Conservation (phyloP, 768 basidiomycete genomes). For the Pleurotus sapidus region DNA sequence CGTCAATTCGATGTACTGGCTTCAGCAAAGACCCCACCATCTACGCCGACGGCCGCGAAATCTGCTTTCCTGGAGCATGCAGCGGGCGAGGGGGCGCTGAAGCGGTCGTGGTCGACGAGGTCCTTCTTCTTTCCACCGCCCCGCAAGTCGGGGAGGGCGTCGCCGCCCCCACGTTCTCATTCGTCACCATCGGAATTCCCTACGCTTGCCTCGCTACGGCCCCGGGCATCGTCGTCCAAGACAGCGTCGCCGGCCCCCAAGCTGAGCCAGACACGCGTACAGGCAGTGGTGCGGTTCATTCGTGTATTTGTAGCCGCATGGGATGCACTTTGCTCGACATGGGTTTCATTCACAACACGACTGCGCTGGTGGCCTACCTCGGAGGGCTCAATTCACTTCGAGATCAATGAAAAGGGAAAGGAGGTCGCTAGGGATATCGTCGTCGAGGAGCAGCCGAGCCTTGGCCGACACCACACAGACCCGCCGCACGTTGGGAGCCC, state of each 20-base stretch:
- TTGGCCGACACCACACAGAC: neutral
- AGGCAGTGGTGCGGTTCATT: constrained; percentile 54
- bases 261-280: constrained; percentile 28
- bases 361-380: neutral
- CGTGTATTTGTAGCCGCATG: constrained; percentile 68
- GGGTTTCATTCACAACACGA: constrained; percentile 39
- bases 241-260: constrained; percentile 22
- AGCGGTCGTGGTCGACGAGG: constrained; percentile 58
- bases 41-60: constrained; percentile 45
- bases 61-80: constrained; percentile 21
- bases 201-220: constrained; percentile 30
- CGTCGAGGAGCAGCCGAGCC: neutral
- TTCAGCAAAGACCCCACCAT: constrained; percentile 54
- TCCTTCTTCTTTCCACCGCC: constrained; percentile 44
- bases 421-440: neutral
- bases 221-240: constrained; percentile 19
- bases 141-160: constrained; percentile 14
- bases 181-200: constrained; percentile 59
- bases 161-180: constrained; percentile 52
- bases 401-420: constrained; percentile 16
- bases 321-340: constrained; percentile 63
- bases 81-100: constrained; percentile 25
- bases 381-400: neutral
- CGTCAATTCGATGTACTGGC: constrained; percentile 80
- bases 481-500: neutral